A percentile compares a stretch with the other conserved stretches of the same genome.
Evolutionary conservation across 345 rosid genomes (phyloP).

Genomic region (Rhodomyrtus tomentosa): DNA sequence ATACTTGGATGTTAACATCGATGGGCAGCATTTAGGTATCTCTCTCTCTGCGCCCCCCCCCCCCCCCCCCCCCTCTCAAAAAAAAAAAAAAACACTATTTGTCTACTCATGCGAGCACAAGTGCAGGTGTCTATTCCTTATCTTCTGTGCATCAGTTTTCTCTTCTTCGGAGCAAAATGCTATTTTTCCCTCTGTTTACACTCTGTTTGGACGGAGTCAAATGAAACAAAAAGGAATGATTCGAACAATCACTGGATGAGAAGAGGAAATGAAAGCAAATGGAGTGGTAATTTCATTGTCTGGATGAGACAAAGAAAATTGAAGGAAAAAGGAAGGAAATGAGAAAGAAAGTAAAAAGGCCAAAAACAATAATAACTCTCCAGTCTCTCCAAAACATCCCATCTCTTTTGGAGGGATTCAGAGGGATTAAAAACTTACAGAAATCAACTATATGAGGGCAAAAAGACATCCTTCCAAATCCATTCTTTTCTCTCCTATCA

Average conservation of each 20-base stretch:
- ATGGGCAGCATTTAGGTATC: constrained; percentile 76
- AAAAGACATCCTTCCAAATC: background rate
- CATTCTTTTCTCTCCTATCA: background rate
- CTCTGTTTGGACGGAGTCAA: background rate
- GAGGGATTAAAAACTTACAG: background rate
- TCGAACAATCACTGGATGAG: background rate
- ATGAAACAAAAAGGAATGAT: background rate
- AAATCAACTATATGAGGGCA: background rate
- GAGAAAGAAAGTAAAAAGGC: background rate
- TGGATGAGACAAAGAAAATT: background rate
- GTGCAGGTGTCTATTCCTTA: background rate
- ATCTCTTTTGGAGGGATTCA: background rate
- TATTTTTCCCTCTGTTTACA: background rate
- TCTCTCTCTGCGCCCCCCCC: background rate
- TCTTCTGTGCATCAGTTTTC: background rate
- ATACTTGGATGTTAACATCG: constrained; percentile 87
- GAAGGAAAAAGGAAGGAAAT: background rate
- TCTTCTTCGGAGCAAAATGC: background rate
- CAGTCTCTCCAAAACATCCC: background rate
- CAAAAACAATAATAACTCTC: background rate
- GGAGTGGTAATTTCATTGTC: background rate
- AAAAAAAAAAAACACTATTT: background rate
- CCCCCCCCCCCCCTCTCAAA: background rate
- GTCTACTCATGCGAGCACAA: background rate
- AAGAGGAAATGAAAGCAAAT: background rate